Evolutionary conservation across 352 stramenopile genomes (phyloP), one percentile per base, ranked within the genome.

Genomic region (Aphanomyces euteiches): DNA sequence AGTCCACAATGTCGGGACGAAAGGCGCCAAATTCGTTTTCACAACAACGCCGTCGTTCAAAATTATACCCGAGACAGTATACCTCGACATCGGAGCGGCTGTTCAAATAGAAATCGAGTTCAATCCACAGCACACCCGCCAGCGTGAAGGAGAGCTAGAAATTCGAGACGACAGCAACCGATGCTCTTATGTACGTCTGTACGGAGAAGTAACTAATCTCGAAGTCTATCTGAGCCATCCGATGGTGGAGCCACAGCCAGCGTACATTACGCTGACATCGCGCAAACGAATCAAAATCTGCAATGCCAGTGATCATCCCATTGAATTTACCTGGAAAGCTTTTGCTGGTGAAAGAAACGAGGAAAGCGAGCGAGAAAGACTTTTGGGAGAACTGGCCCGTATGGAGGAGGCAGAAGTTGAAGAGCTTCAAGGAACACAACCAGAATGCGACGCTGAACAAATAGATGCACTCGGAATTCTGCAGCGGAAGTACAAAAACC

Each of bases 311-410:
- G 95, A 98, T 61, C 87, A 90, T 63, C 90, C 92, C 0, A 83
- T 98, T 15, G 77, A 90, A 2, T 98, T 98, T 79, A 75, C 73
- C 15, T 98, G 95, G 95, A 95, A 97, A 66, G 88, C 93, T 19
- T 98, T 98, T 71, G 75, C 75, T 4, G 84, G 89, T 47, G 28
- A 54, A 17, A 66, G 72, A 12, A 78, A 89, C 39, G 92, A 98
- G 54, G 87, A 97, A 56, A 56, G 67, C 1, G 94, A 98, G 63
- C 83, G 93, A 5, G 73, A 82, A 2, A 75, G 87, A 7, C 69
- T 98, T 39, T 75, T 96, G 28, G 80, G 84, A 0, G 88, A 98
- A 56, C 75, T 98, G 1, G 76, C 81, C 36, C 73, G 72, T 13
- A 86, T 98, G 78, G 88, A 98, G 73, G 73, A 74, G 12, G 73